These are phyloP conservation scores for Emergomyces pasteurianus DNA, from an alignment of 2,329 filamentous ascomycete genomes.

Conservation along the genomic window DNA sequence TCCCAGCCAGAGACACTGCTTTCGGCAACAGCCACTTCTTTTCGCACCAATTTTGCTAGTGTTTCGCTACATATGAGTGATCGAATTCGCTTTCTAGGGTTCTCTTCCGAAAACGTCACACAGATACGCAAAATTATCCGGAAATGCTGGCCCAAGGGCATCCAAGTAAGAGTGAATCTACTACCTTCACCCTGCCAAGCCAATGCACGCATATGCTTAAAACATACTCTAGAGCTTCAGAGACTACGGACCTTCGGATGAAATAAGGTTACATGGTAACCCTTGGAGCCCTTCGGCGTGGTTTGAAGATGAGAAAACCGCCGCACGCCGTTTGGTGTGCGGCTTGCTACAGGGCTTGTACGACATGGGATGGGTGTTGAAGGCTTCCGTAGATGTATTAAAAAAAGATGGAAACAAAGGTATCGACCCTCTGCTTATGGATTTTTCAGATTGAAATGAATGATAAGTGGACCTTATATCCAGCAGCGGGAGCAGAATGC, in stretches of 20 bases:
- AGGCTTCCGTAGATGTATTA: slow-evolving; percentile 24
- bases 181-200: not conserved
- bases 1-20: not conserved
- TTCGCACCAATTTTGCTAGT: slow-evolving; percentile 15
- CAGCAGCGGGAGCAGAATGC: too few species aligned
- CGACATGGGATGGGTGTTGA: slow-evolving; percentile 27
- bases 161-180: not conserved
- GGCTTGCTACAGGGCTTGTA: slow-evolving; percentile 24
- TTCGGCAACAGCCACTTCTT: not conserved
- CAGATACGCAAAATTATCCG: not conserved
- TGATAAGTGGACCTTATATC: not conserved
- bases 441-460: not conserved
- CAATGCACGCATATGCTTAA: not conserved
- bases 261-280: slow-evolving; percentile 27
- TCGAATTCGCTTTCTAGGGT: slow-evolving; percentile 26
- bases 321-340: slow-evolving; percentile 21
- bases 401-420: slow-evolving; percentile 12
- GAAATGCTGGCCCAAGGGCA: not conserved
- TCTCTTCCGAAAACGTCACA: slow-evolving; percentile 18
- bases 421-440: slow-evolving; percentile 7
- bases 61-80: slow-evolving; percentile 21
- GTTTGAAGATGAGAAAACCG: slow-evolving; percentile 17
- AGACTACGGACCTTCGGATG: slow-evolving; percentile 22
- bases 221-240: slow-evolving; percentile 8
- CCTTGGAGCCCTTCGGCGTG: slow-evolving; percentile 21